Conservation (phyloP, 2,329 filamentous ascomycete species). For the Fusarium haematococcum region DNA sequence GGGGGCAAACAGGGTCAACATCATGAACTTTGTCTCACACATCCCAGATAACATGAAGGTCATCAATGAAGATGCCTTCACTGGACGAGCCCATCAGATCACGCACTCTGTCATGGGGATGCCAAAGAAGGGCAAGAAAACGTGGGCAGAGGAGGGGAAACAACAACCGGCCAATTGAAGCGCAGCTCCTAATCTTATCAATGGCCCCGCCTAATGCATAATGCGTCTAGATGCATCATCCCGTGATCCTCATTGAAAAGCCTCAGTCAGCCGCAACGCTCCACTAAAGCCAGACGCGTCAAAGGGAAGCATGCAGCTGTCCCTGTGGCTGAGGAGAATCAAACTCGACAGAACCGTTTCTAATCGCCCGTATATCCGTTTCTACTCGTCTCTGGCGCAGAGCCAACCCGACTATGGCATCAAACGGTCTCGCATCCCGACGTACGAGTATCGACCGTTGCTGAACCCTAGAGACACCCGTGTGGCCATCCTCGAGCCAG, state of each 20-base stretch:
- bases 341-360: not conserved
- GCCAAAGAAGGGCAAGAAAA: not conserved
- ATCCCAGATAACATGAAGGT: not conserved
- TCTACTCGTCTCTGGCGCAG: not conserved
- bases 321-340: not conserved
- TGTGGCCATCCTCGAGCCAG: slow-evolving; percentile 22
- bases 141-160: not conserved
- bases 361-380: not conserved
- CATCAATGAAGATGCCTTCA: not conserved
- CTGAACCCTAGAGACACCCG: slow-evolving; percentile 10
- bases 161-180: not conserved
- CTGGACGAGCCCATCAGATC: not conserved
- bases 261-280: slow-evolving; percentile 1
- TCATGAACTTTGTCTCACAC: not conserved
- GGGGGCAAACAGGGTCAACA: not conserved
- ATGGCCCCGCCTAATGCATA: not conserved
- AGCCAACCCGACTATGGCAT: slow-evolving; percentile 11
- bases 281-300: not conserved
- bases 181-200: not conserved
- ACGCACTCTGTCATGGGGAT: not conserved
- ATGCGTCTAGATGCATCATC: not conserved
- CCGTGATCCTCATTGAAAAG: not conserved
- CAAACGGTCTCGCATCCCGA: slow-evolving; percentile 13
- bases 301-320: slow-evolving; percentile 11
- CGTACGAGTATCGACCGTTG: slow-evolving; percentile 15